phyloP scores from a whole-genome alignment of 2,329 filamentous ascomycete genomes.

The Pestalotiopsis sp. region DNA sequence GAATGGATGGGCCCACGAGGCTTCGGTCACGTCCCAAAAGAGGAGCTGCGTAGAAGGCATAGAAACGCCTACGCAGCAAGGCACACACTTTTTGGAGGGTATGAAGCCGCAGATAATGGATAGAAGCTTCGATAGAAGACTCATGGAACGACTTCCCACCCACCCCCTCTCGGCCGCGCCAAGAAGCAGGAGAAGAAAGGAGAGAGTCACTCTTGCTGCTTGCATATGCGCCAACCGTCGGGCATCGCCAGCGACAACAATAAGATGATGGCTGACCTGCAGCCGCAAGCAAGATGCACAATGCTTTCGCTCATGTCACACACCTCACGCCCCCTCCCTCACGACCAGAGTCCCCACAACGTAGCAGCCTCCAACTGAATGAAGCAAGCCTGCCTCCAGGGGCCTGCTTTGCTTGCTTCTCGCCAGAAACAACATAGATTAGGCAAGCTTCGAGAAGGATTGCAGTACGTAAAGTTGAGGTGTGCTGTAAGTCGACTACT shows the following conservation, averaged over 20 bases:
- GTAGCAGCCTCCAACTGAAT: background rate
- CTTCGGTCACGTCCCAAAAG: slow-evolving; percentile 27
- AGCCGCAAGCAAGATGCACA: slow-evolving; percentile 4
- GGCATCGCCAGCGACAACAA: background rate
- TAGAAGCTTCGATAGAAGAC: slow-evolving; percentile 33
- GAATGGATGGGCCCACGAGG: slow-evolving; percentile 10
- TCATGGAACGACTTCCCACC: slow-evolving; percentile 8
- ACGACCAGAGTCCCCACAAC: background rate
- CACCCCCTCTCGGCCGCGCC: background rate
- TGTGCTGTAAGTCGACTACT: background rate
- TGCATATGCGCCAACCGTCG: slow-evolving; percentile 7
- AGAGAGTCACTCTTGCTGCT: background rate
- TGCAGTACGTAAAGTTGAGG: background rate
- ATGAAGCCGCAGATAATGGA: slow-evolving; percentile 30
- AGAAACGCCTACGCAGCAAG: background rate
- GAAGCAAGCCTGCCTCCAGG: background rate
- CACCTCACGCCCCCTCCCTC: background rate
- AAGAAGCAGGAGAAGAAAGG: background rate
- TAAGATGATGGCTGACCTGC: slow-evolving; percentile 1
- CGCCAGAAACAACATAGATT: background rate
- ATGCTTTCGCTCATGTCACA: slow-evolving; percentile 3
- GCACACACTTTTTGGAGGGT: slow-evolving; percentile 1
- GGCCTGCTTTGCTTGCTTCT: background rate
- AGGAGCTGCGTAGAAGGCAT: slow-evolving; percentile 34
- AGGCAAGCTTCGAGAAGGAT: background rate